A percentile compares a stretch with the other conserved stretches of the same genome.
Evolutionary conservation across 345 rosid genomes (phyloP).

Genomic region (Lepidium africanum): DNA sequence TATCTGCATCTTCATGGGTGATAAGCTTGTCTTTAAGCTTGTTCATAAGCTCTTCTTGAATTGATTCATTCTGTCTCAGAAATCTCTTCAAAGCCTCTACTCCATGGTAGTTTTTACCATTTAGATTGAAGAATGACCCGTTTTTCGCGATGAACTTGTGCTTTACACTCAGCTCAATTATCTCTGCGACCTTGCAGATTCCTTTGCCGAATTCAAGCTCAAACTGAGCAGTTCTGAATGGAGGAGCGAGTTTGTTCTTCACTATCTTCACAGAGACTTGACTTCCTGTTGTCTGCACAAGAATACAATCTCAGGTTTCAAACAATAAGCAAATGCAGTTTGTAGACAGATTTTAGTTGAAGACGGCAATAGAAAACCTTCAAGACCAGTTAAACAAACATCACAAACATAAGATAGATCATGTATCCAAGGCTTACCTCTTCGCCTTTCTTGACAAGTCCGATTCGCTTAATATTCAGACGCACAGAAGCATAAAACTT

Average conservation of each 20-base stretch:
- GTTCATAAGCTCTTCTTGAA: conserved; percentile 50
- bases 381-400: not conserved
- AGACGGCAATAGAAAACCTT: not conserved
- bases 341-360: not conserved
- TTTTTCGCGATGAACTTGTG: conserved; percentile 58
- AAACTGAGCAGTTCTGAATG: conserved; percentile 71
- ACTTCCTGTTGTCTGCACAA: conserved; percentile 58
- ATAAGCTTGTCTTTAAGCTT: conserved; percentile 61
- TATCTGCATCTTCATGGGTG: conserved; percentile 16
- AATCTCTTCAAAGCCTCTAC: conserved; percentile 68
- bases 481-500: conserved; percentile 98
- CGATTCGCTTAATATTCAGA: conserved; percentile 59
- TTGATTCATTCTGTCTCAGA: conserved; percentile 38
- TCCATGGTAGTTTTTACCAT: conserved; percentile 56
- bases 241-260: conserved; percentile 96
- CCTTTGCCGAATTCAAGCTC: conserved; percentile 98
- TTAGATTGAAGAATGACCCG: conserved; percentile 40
- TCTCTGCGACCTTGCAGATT: conserved; percentile 61
- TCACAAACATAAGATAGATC: not conserved
- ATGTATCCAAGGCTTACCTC: conserved; percentile 43
- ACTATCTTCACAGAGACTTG: conserved; percentile 75
- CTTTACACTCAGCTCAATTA: conserved; percentile 66
- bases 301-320: not conserved
- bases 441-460: conserved; percentile 80
- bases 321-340: conserved; percentile 2